Conservation (phyloP, 257 asterid genomes). For the Haberlea rhodopensis region DNA sequence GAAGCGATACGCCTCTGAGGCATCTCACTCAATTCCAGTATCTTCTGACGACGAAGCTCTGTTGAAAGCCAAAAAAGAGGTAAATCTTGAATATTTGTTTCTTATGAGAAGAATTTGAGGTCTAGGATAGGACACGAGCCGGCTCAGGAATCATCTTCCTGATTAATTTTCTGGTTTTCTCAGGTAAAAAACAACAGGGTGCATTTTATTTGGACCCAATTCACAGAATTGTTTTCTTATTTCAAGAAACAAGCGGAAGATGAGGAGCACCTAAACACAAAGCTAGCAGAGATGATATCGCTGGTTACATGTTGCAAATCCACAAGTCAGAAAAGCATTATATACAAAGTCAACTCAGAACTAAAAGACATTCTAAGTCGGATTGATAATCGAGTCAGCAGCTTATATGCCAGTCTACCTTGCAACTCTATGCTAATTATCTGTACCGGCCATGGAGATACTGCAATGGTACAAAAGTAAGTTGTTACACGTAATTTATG, state of each 20-base stretch:
- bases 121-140: conserved; percentile 2
- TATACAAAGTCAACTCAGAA: conserved; percentile 56
- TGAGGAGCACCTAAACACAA: conserved; percentile 47
- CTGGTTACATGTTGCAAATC: conserved; percentile 72
- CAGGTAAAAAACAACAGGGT: conserved; percentile 72
- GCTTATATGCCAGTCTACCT: conserved; percentile 68
- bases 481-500: conserved; percentile 6
- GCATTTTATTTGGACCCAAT: conserved; percentile 86
- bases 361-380: conserved; percentile 67
- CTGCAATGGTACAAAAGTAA: conserved; percentile 81
- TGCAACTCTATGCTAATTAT: conserved; percentile 75
- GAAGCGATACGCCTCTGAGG: conserved; percentile 77
- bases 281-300: conserved; percentile 88
- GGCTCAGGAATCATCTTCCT: not conserved
- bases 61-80: conserved; percentile 87
- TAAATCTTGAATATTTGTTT: conserved; percentile 18
- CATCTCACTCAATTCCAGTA: conserved; percentile 76
- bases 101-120: not conserved
- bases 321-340: conserved; percentile 43
- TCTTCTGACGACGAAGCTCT: conserved; percentile 87
- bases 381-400: conserved; percentile 56
- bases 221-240: conserved; percentile 63
- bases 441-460: conserved; percentile 96
- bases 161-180: conserved; percentile 13
- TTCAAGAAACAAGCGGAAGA: conserved; percentile 72